A percentile compares a stretch with the other conserved stretches of the same genome.
phyloP scores from a whole-genome alignment of 1,284 basidiomycete species.

The Malassezia cuniculi region DNA sequence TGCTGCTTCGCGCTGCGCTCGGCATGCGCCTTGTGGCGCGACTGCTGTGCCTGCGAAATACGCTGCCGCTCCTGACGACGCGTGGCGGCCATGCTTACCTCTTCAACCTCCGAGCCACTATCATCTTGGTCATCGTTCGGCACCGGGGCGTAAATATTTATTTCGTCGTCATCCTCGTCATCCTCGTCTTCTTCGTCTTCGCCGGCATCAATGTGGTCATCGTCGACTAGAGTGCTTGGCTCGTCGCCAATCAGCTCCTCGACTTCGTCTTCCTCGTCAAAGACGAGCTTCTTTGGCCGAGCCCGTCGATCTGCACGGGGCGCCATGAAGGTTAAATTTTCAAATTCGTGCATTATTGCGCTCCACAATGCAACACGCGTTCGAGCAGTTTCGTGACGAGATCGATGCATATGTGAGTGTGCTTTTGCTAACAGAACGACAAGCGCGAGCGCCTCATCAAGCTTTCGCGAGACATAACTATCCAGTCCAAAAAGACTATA shows the following conservation, averaged over 20 bases:
- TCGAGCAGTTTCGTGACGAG: constrained; percentile 30
- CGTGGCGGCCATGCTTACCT: constrained; percentile 5
- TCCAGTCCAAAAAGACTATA: constrained; percentile 84
- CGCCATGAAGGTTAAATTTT: too few species aligned
- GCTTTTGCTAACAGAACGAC: constrained; percentile 31
- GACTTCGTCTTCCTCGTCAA: background rate
- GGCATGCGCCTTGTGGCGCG: constrained; percentile 4
- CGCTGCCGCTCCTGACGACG: constrained; percentile 4
- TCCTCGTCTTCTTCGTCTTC: background rate
- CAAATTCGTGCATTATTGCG: too few species aligned
- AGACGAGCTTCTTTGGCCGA: too few species aligned
- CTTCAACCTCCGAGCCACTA: constrained; percentile 9
- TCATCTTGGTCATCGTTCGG: background rate
- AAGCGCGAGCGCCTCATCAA: constrained; percentile 65
- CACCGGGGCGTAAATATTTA: too few species aligned
- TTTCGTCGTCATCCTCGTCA: background rate
- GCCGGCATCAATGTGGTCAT: background rate
- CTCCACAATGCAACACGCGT: constrained; percentile 4
- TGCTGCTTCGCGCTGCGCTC: background rate
- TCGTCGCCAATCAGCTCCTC: background rate
- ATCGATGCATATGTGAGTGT: constrained; percentile 25
- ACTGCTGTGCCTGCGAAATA: background rate
- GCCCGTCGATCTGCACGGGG: too few species aligned
- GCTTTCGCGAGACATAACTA: constrained; percentile 66
- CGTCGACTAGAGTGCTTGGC: background rate